Evolutionary conservation across 2,329 filamentous ascomycete genomes (phyloP).

Genomic region (Capronia epimyces): DNA sequence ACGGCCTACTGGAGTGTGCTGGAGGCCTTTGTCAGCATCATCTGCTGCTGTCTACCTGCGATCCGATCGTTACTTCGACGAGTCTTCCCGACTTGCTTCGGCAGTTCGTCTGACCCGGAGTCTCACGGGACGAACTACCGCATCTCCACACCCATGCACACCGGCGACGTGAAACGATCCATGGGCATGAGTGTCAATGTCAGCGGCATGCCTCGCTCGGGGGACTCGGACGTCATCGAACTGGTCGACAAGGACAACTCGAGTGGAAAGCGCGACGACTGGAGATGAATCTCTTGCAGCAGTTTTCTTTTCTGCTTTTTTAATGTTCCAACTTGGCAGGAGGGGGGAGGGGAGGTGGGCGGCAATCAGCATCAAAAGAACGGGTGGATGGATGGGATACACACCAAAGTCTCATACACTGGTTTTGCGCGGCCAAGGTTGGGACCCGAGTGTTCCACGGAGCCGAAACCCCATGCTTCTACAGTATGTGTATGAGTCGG

Average conservation of each 20-base stretch:
- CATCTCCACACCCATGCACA: slow-evolving; percentile 9
- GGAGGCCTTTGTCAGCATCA: slow-evolving; percentile 17
- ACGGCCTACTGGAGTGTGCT: slow-evolving; percentile 18
- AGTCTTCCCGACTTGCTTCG: slow-evolving; percentile 19
- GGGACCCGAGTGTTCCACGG: too few relatives aligned
- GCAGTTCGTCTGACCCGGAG: slow-evolving; percentile 9
- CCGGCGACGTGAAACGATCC: background rate
- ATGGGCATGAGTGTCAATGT: background rate
- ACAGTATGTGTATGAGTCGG: too few relatives aligned
- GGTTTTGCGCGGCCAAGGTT: too few relatives aligned
- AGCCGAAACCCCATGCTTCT: too few relatives aligned
- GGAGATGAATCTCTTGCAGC: background rate
- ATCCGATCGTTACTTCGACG: slow-evolving; percentile 18
- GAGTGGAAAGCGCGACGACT: background rate
- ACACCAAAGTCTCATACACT: too few relatives aligned
- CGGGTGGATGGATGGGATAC: too few relatives aligned
- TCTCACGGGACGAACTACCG: slow-evolving; percentile 13
- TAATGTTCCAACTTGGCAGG: background rate
- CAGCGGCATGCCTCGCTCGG: background rate
- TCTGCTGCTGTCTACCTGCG: slow-evolving; percentile 16
- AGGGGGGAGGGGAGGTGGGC: background rate
- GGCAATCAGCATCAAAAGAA: too few relatives aligned
- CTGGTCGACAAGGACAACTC: slow-evolving; percentile 2
- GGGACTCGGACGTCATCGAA: slow-evolving; percentile 9
- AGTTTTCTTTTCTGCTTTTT: background rate